Conservation (phyloP, 2,329 filamentous ascomycete species). For the Gnomoniopsis sp. region DNA sequence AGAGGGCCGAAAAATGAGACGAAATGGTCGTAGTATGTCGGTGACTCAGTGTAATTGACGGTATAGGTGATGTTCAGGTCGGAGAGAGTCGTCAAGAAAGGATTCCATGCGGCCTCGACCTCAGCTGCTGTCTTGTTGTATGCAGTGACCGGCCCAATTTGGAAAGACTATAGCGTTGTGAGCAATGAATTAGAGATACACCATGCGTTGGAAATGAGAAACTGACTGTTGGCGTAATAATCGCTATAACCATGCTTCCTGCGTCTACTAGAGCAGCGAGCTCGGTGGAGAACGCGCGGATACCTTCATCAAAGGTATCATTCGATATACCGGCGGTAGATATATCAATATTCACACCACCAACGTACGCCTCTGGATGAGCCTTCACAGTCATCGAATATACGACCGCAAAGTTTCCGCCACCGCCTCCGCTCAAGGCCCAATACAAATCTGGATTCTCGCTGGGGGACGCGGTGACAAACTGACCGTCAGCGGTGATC, state of each 20-base stretch:
- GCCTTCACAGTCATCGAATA: constrained; percentile 25
- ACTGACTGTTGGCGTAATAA: constrained; percentile 22
- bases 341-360: constrained; percentile 21
- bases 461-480: constrained; percentile 37
- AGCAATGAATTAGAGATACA: constrained; percentile 16
- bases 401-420: constrained; percentile 33
- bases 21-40: constrained; percentile 30
- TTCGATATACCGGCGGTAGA: constrained; percentile 16
- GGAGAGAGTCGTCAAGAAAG: constrained; percentile 26
- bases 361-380: constrained; percentile 20
- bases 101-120: constrained; percentile 25
- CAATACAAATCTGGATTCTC: constrained; percentile 46
- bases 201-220: constrained; percentile 4
- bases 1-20: constrained; percentile 32
- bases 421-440: constrained; percentile 44
- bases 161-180: too few relatives aligned
- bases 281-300: constrained; percentile 22
- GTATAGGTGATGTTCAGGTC: constrained; percentile 23
- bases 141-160: constrained; percentile 20
- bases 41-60: constrained; percentile 25
- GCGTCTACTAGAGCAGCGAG: constrained; percentile 23
- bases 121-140: constrained; percentile 26
- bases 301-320: constrained; percentile 17
- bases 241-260: constrained; percentile 22
- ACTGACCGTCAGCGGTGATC: constrained; percentile 41